Evolutionary conservation across 2,329 filamentous ascomycete genomes (phyloP).

Genomic region (Aspergillus ustus): DNA sequence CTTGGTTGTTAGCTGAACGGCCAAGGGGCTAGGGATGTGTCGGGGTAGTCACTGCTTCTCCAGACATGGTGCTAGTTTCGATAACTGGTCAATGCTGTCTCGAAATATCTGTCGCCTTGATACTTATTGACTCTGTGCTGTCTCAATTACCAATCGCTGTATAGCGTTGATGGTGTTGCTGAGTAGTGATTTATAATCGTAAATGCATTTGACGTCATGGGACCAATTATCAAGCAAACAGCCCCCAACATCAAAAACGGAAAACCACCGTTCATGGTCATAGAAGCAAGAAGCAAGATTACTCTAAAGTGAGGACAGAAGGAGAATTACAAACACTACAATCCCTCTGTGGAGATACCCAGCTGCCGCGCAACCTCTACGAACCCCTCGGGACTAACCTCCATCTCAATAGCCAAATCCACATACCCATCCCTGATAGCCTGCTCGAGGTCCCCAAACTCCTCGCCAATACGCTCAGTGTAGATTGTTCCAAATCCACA

Average conservation of each 20-base stretch:
- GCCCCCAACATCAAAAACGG: background rate
- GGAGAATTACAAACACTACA: background rate
- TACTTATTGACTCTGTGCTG: background rate
- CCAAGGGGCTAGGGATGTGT: background rate
- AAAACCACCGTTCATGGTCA: background rate
- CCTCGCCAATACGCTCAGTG: conserved; percentile 70
- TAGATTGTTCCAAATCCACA: conserved; percentile 74
- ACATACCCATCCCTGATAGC: conserved; percentile 64
- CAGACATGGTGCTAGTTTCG: background rate
- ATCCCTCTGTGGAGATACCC: conserved; percentile 31
- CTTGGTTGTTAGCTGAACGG: background rate
- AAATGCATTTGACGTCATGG: background rate
- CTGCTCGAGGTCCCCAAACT: conserved; percentile 62
- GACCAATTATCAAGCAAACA: background rate
- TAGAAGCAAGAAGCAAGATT: background rate
- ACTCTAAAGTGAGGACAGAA: background rate
- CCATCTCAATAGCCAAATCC: conserved; percentile 63
- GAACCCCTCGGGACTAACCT: conserved; percentile 56
- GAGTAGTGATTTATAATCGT: background rate
- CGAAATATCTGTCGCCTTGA: background rate
- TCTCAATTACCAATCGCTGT: background rate
- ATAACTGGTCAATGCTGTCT: background rate
- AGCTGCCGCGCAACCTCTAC: conserved; percentile 57
- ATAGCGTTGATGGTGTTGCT: background rate
- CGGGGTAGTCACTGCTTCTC: background rate